Base-by-base conservation (phyloP, 768 basidiomycete genomes). In the Leccinum truebloodii region DNA sequence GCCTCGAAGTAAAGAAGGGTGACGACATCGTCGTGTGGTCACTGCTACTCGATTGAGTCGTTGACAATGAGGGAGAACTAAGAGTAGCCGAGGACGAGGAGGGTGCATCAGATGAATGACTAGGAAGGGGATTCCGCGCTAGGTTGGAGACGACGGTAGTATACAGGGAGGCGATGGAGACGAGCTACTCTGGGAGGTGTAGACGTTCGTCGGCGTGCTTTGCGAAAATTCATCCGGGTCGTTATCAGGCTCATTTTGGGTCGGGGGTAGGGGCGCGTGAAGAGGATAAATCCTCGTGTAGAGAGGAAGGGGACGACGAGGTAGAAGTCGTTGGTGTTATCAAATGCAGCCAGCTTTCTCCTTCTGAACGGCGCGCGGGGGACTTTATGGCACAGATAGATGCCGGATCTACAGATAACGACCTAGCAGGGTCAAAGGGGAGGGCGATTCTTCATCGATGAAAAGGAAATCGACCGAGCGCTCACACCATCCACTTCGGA, bases 401-500 rank as follows among this genome's bases (percentile, higher is more conserved):
- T 28, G 63, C 58, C 30, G 63, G 63, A 64, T 66, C 63, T 9
- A 32, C 10, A 53, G 60, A 64, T 26, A 60, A 52, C 6, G 60
- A 46, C 55, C 37, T 57, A 26, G 52, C 63, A 2, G 64, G 7
- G 58, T 37, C 6, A 53, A 60, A 30, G 60, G 51, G 37, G 66
- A 59, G 12, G 57, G 39, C 4, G 58, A 55, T 5, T 20, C 55
- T 2, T 59, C 59, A 8, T 66, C 59, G 46, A 65, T 37, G 78
- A 80, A 32, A 83, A 83, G n/a, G 78, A 80, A 14, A 63, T 79
- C 32, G 82, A 78, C 12, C 64, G 82, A 16, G 82, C 80, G 16
- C 64, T 86, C 52, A 82, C 85, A 2, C 77, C 82, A 58, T 81
- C 73, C 16, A 60, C 55, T 1, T 64, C 81, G n/a, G 82, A 83